A percentile compares a stretch with the other conserved stretches of the same genome.
These are phyloP conservation scores for Wallacemonas sp. DNA, from an alignment of 208 protist genomes.

Conservation along the genomic window DNA sequence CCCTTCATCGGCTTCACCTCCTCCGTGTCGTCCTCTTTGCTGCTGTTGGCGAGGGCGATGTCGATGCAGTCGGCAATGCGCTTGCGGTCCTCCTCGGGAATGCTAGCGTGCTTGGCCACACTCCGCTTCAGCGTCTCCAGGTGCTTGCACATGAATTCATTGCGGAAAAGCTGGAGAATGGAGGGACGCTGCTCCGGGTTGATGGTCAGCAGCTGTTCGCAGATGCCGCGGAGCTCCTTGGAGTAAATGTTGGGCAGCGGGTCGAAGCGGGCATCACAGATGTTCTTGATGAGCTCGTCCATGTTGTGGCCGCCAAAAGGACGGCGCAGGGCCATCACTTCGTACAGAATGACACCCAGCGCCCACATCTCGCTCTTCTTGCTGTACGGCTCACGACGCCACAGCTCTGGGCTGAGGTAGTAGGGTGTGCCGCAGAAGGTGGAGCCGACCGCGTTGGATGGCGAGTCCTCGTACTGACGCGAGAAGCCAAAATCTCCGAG, in stretches of 20 bases:
- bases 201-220: conserved; percentile 56
- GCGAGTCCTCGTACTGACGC: conserved; percentile 77
- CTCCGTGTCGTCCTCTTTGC: conserved; percentile 33
- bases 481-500: conserved; percentile 87
- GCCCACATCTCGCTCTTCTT: conserved; percentile 93
- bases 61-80: conserved; percentile 66
- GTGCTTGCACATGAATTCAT: conserved; percentile 61
- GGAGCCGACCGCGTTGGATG: conserved; percentile 70
- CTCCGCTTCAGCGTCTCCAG: conserved; percentile 76
- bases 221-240: conserved; percentile 55
- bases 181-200: conserved; percentile 47
- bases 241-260: conserved; percentile 59
- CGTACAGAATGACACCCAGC: conserved; percentile 79
- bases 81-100: conserved; percentile 54
- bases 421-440: conserved; percentile 91
- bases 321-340: conserved; percentile 78
- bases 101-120: conserved; percentile 69
- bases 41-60: conserved; percentile 40
- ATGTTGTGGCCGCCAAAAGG: conserved; percentile 77
- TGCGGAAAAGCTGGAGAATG: conserved; percentile 50
- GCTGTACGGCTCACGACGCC: conserved; percentile 86
- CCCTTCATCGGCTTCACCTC: conserved; percentile 40
- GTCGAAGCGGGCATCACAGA: conserved; percentile 66
- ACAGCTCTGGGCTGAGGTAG: conserved; percentile 92
- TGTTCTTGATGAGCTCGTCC: conserved; percentile 44